Evolutionary conservation across 805 yeast species (phyloP), one percentile per base, ranked within the genome.

Genomic region (Cyberlindnera galapagoensis): DNA sequence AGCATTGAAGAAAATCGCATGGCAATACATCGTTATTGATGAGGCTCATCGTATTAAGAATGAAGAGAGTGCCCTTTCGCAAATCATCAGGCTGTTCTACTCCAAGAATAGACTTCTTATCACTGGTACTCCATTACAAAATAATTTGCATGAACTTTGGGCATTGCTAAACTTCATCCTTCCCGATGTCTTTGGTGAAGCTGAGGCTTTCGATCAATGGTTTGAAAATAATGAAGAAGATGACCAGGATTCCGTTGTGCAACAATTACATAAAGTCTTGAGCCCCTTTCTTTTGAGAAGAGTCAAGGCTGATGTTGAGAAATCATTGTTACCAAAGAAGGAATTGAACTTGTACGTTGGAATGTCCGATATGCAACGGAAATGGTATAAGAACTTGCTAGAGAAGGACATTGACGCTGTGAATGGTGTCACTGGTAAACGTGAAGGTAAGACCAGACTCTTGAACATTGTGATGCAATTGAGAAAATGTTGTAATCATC

Each of bases 21-120:
- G 97, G 97, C 88, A 88, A 59, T 90, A 90, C 56, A 78, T 92
- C 35, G 71, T 92, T 14, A 85, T 90, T 32, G 98, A 90, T 62
- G 97, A 88, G 59, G 97, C 97, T 3, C 98, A 90, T 57, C 74
- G 97, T 54, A 90, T 90, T 54, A 90, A 90, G 54, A 92, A 92
- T 55, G 97, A 92, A 52, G 94, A 85, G 51, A 80, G 94, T 44
- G 79, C 92, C 23, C 65, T 90, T 31, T 86, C 97, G 2, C 97
- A 90, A 57, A 88, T 92, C 42, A 88, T 92, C 38, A 73, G 97
- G 43, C 58, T 87, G 17, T 87, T 90, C 53, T 82, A 83, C 53
- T 85, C 96, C 12, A 74, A 78, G 36, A 85, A 85, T 54, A 67
- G 98, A 39, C 60, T 90, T 27, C 63, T 90, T 36, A 87, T 90